Conservation (phyloP, 441 rosid species). For the Erysimum cheiri region DNA sequence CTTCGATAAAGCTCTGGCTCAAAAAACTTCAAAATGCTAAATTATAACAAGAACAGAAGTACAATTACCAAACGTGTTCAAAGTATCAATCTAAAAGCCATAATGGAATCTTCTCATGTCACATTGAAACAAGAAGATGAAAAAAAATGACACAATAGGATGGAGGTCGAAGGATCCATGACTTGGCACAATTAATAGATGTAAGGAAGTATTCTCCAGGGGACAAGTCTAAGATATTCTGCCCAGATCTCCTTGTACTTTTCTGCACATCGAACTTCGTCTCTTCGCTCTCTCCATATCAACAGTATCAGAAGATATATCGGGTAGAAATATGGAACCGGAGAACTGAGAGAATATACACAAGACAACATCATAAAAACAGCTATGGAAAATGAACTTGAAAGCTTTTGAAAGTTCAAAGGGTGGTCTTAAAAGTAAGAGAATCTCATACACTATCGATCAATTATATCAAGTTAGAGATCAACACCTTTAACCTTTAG, state of each 20-base stretch:
- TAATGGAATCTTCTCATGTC: slow-evolving; percentile 17
- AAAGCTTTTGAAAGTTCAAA: slow-evolving; percentile 19
- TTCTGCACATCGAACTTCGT: slow-evolving; percentile 84
- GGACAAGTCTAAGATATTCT: slow-evolving; percentile 76
- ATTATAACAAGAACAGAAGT: background rate
- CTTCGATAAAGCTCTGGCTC: background rate
- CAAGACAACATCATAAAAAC: slow-evolving; percentile 17
- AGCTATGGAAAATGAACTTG: slow-evolving; percentile 4
- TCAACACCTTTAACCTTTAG: slow-evolving; percentile 7
- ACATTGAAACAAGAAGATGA: slow-evolving; percentile 24
- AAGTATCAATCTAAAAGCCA: slow-evolving; percentile 24
- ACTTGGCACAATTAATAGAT: slow-evolving; percentile 51
- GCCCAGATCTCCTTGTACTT: slow-evolving; percentile 88
- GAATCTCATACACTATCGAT: slow-evolving; percentile 17
- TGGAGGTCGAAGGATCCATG: slow-evolving; percentile 16
- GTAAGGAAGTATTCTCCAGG: slow-evolving; percentile 92
- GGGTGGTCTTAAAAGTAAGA: slow-evolving; percentile 7
- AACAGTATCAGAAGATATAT: slow-evolving; percentile 81
- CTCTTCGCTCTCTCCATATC: slow-evolving; percentile 93
- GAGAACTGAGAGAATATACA: slow-evolving; percentile 60
- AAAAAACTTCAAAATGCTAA: background rate
- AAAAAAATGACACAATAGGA: background rate
- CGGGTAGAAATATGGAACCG: slow-evolving; percentile 84
- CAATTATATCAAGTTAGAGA: slow-evolving; percentile 1
- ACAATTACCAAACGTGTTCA: background rate